Evolutionary conservation across 192 early-diverging fungal genomes (phyloP).

Genomic region (Rhizophagus prolifer): DNA sequence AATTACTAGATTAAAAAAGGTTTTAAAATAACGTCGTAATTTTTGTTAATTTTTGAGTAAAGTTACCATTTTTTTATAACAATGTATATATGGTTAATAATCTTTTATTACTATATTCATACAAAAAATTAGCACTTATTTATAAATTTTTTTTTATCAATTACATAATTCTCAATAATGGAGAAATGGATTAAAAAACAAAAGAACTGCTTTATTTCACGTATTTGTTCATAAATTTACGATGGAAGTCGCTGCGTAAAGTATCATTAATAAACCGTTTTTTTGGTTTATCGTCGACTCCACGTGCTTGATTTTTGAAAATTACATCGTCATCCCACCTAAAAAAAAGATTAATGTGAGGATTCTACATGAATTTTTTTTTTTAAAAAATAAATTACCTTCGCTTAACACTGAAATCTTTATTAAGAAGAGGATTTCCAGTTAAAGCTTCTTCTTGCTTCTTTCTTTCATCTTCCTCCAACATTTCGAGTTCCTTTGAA

Average conservation of each 20-base stretch:
- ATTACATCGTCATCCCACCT: conserved; percentile 99
- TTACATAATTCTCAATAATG: too few species aligned
- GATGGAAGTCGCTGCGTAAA: conserved; percentile 93
- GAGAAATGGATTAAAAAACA: too few species aligned
- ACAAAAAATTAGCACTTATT: too few species aligned
- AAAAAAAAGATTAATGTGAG: not conserved
- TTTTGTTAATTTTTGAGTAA: too few species aligned
- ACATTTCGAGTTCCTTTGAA: conserved; percentile 49
- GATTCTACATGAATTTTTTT: not conserved
- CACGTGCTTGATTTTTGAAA: conserved; percentile 94
- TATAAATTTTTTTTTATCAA: too few species aligned
- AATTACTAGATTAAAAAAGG: too few species aligned
- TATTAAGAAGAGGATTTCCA: conserved; percentile 82
- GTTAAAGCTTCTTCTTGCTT: conserved; percentile 61
- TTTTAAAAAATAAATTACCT: conserved; percentile 39
- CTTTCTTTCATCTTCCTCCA: conserved; percentile 59
- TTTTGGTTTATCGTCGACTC: conserved; percentile 81
- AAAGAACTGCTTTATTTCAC: conserved; percentile 55
- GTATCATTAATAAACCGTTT: conserved; percentile 98
- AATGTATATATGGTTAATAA: too few species aligned
- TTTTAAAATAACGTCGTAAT: too few species aligned
- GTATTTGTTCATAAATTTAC: conserved; percentile 94
- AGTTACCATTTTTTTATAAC: too few species aligned
- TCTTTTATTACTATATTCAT: too few species aligned
- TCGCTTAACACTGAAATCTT: conserved; percentile 82